phyloP scores from a whole-genome alignment of 2,329 filamentous ascomycete genomes.

The Elsinoe perseae region DNA sequence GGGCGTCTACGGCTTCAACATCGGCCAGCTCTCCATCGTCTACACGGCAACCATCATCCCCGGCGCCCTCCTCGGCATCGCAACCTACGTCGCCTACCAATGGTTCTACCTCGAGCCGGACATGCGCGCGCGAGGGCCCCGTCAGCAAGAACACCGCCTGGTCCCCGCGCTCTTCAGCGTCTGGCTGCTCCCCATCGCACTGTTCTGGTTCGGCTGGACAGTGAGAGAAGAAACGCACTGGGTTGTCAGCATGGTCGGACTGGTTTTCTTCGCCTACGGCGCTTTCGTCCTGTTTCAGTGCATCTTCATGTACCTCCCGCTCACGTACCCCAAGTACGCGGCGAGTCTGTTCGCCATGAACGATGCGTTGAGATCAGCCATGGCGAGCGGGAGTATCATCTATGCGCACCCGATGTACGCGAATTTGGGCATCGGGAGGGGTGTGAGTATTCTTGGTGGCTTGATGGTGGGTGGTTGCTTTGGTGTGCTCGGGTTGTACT shows the following conservation, averaged over 20 bases:
- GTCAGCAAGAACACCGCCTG: conserved; percentile 24
- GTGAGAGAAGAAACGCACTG: conserved; percentile 28
- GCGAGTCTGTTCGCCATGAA: conserved; percentile 55
- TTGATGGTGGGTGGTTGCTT: conserved; percentile 31
- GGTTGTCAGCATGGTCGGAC: conserved; percentile 35
- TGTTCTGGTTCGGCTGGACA: conserved; percentile 31
- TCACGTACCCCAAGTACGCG: conserved; percentile 39
- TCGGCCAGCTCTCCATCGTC: conserved; percentile 29
- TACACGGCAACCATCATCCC: conserved; percentile 29
- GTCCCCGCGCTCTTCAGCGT: conserved; percentile 25
- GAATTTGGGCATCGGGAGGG: conserved; percentile 18
- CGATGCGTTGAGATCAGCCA: conserved; percentile 31
- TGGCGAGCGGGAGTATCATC: conserved; percentile 17
- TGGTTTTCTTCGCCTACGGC: conserved; percentile 34
- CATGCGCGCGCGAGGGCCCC: conserved; percentile 21
- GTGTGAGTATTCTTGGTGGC: conserved; percentile 22
- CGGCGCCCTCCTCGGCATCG: conserved; percentile 25
- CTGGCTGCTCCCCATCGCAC: conserved; percentile 25
- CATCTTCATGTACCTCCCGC: conserved; percentile 35
- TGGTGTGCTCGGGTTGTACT: conserved; percentile 31
- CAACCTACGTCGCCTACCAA: conserved; percentile 24
- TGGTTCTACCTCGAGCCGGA: conserved; percentile 25
- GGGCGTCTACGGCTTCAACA: conserved; percentile 34
- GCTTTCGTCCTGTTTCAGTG: conserved; percentile 38
- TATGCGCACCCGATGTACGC: conserved; percentile 18